Percentiles rank a stretch among this genome's conserved stretches.
Evolutionary conservation across 2,329 filamentous ascomycete genomes (phyloP).

Genomic region (Hymenoscyphus linearis): DNA sequence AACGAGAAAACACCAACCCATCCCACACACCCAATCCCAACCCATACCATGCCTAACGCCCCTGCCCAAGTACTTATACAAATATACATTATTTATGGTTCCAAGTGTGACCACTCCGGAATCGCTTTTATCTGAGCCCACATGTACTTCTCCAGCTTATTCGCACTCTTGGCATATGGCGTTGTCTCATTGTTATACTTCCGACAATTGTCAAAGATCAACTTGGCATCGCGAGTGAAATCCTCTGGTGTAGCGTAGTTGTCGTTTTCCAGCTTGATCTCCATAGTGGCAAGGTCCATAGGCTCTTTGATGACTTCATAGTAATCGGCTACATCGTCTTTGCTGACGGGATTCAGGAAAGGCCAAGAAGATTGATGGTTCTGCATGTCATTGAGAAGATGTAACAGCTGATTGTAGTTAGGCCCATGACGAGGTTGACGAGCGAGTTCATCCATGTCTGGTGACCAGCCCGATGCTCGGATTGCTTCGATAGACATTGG

Average conservation of each 20-base stretch:
- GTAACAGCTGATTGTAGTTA: slow-evolving; percentile 90
- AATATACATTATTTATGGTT: slow-evolving; percentile 12
- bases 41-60: not conserved
- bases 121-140: slow-evolving; percentile 88
- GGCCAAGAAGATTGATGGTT: slow-evolving; percentile 93
- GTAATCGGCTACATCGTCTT: slow-evolving; percentile 96
- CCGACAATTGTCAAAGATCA: slow-evolving; percentile 92
- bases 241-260: slow-evolving; percentile 88
- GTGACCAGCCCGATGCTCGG: slow-evolving; percentile 87
- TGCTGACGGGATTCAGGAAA: slow-evolving; percentile 88
- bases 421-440: slow-evolving; percentile 92
- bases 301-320: slow-evolving; percentile 98
- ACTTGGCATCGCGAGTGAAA: slow-evolving; percentile 79
- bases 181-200: slow-evolving; percentile 96
- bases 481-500: slow-evolving; percentile 84
- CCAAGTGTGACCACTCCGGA: slow-evolving; percentile 74
- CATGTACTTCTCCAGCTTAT: slow-evolving; percentile 91
- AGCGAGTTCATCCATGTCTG: slow-evolving; percentile 95
- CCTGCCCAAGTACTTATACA: not conserved
- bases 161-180: slow-evolving; percentile 90
- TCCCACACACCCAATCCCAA: too few relatives aligned
- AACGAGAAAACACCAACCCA: too few relatives aligned
- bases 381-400: slow-evolving; percentile 90
- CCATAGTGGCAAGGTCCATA: slow-evolving; percentile 96
- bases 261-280: slow-evolving; percentile 88